These are phyloP conservation scores for Corniculantispora saksenae DNA, from an alignment of 2,329 filamentous ascomycete species.

Conservation along the genomic window DNA sequence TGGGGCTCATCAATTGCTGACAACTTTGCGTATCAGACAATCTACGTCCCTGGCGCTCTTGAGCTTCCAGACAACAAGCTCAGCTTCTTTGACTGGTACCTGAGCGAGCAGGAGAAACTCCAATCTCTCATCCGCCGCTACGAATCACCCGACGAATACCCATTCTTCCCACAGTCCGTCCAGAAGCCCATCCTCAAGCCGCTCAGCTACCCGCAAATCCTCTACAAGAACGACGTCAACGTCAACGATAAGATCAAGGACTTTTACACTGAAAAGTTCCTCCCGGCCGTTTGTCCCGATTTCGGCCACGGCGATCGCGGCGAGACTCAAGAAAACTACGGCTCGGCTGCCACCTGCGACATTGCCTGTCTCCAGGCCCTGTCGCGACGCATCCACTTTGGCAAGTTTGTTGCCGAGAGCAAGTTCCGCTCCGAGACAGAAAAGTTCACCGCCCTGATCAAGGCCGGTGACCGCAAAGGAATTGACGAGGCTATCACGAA, in stretches of 20 bases:
- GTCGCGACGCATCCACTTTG: slow-evolving; percentile 90
- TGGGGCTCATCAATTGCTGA: background rate
- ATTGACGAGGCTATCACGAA: slow-evolving; percentile 93
- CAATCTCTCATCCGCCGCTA: slow-evolving; percentile 94
- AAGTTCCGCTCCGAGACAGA: slow-evolving; percentile 87
- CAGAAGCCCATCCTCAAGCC: slow-evolving; percentile 82
- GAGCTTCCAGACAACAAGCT: slow-evolving; percentile 71
- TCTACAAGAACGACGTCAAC: slow-evolving; percentile 86
- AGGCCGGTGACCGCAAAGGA: slow-evolving; percentile 73
- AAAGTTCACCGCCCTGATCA: slow-evolving; percentile 79
- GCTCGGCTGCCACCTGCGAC: slow-evolving; percentile 86
- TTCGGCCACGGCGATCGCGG: slow-evolving; percentile 78
- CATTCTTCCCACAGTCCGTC: slow-evolving; percentile 86
- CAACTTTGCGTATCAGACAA: slow-evolving; percentile 49
- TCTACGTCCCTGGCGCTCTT: slow-evolving; percentile 82
- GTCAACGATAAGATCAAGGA: slow-evolving; percentile 85
- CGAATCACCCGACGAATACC: slow-evolving; percentile 94
- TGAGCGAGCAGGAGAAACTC: slow-evolving; percentile 83
- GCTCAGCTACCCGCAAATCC: slow-evolving; percentile 82
- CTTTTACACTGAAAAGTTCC: slow-evolving; percentile 79
- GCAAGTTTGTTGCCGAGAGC: slow-evolving; percentile 95
- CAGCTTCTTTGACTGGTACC: slow-evolving; percentile 92
- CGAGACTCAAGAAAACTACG: slow-evolving; percentile 91
- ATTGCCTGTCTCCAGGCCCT: slow-evolving; percentile 88
- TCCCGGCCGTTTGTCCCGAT: slow-evolving; percentile 80